A percentile compares a stretch with the other conserved stretches of the same genome.
phyloP scores from a whole-genome alignment of 495 filamentous ascomycete species.

The Choiromyces venosus region DNA sequence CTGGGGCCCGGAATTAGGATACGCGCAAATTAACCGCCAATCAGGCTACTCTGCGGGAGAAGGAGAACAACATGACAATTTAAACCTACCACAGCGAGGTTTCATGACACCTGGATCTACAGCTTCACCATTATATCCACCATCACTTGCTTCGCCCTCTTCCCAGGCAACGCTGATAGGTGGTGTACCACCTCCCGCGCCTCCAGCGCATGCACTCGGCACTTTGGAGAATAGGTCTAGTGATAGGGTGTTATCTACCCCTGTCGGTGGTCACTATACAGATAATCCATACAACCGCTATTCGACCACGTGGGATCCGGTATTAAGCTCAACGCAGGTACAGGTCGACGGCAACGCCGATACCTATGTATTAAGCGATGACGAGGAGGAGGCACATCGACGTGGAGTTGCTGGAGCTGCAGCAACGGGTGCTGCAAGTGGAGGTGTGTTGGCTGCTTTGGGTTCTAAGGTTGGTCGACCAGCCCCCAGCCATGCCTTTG shows the following conservation, averaged over 20 bases:
- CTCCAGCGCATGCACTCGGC: constrained; percentile 10
- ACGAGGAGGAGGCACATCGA: constrained; percentile 27
- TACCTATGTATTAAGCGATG: constrained; percentile 34
- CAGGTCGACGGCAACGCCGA: constrained; percentile 22
- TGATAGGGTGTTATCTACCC: constrained; percentile 27
- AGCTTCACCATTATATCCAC: constrained; percentile 6
- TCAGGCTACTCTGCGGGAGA: neutral
- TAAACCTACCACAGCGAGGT: neutral
- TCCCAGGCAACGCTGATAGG: neutral
- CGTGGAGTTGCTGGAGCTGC: constrained; percentile 5
- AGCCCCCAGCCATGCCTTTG: neutral
- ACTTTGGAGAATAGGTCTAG: constrained; percentile 1
- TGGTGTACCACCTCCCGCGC: neutral
- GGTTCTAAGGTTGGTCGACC: neutral
- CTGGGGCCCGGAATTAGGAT: neutral
- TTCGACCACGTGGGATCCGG: constrained; percentile 39
- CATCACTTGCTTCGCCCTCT: constrained; percentile 6
- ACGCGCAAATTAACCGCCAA: neutral
- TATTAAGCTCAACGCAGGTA: constrained; percentile 25
- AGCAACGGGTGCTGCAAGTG: neutral
- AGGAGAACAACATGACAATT: neutral
- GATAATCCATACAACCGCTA: constrained; percentile 39
- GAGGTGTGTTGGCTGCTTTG: constrained; percentile 10
- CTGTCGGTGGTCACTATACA: constrained; percentile 38
- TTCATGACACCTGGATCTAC: neutral